These are phyloP conservation scores for Cercospora sesami DNA, from an alignment of 2,329 filamentous ascomycete species.

Conservation along the genomic window DNA sequence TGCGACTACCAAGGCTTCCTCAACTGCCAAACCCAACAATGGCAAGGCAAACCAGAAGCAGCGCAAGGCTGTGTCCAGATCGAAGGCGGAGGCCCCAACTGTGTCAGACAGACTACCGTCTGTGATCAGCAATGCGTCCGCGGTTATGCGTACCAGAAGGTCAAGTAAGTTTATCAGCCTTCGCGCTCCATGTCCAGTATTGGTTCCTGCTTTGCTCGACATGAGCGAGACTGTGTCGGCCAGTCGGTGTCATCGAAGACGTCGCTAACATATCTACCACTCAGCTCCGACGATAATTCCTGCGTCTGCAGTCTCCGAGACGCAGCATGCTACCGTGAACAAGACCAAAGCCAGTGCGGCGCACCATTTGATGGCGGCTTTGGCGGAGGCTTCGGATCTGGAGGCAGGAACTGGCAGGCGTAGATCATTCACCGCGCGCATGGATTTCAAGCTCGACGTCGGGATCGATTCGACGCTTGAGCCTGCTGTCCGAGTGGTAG, in stretches of 20 bases:
- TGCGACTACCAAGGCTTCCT: conserved; percentile 3
- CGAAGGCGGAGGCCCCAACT: conserved; percentile 7
- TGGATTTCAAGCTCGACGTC: background rate
- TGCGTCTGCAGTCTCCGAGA: conserved; percentile 15
- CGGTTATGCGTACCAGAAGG: conserved; percentile 14
- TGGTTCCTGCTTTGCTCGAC: too few relatives aligned
- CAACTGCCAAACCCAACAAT: background rate
- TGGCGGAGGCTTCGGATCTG: background rate
- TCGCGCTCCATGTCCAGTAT: too few relatives aligned
- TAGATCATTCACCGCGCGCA: background rate
- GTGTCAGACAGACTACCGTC: conserved; percentile 8
- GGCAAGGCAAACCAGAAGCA: background rate
- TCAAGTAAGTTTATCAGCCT: conserved; percentile 1
- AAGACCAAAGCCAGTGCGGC: background rate
- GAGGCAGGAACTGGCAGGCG: background rate
- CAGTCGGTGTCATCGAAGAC: too few relatives aligned
- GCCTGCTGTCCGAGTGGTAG: background rate
- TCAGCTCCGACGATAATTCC: conserved; percentile 8
- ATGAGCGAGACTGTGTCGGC: too few relatives aligned
- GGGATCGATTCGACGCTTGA: background rate
- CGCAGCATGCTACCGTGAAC: background rate
- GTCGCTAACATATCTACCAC: too few relatives aligned
- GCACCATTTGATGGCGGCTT: background rate
- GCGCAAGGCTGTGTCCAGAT: conserved; percentile 12
- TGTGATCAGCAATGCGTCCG: conserved; percentile 5